A percentile compares a stretch with the other conserved stretches of the same genome.
These are phyloP conservation scores for Colletotrichum endophyticum DNA, from an alignment of 2,329 filamentous ascomycete genomes.

Conservation along the genomic window DNA sequence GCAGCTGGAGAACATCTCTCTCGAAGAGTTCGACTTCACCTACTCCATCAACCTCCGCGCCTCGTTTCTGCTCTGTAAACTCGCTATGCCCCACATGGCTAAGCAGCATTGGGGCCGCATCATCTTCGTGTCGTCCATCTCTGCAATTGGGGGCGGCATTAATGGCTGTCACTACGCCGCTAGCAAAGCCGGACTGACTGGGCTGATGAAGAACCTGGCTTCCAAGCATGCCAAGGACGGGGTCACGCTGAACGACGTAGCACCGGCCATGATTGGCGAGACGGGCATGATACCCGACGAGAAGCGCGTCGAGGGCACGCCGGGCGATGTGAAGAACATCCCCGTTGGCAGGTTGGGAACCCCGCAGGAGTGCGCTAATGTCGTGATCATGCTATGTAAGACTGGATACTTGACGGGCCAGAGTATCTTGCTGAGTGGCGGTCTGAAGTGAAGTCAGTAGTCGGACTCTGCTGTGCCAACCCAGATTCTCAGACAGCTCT, in stretches of 20 bases:
- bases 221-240: slow-evolving; percentile 62
- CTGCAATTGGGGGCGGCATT: slow-evolving; percentile 66
- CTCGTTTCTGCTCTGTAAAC: slow-evolving; percentile 56
- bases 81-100: slow-evolving; percentile 66
- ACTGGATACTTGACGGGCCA: slow-evolving; percentile 67
- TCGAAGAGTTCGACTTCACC: slow-evolving; percentile 70
- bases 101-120: slow-evolving; percentile 66
- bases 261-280: slow-evolving; percentile 71
- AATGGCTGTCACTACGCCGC: slow-evolving; percentile 68
- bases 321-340: slow-evolving; percentile 64
- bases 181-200: slow-evolving; percentile 65
- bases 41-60: slow-evolving; percentile 66
- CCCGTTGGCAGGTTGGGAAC: slow-evolving; percentile 63
- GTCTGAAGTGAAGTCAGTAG: slow-evolving; percentile 45
- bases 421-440: slow-evolving; percentile 57
- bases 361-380: slow-evolving; percentile 64
- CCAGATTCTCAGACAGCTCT: not conserved
- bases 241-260: slow-evolving; percentile 72
- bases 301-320: slow-evolving; percentile 52
- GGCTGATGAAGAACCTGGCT: slow-evolving; percentile 70
- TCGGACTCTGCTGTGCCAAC: not conserved
- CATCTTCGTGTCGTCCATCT: slow-evolving; percentile 68
- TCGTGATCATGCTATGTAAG: slow-evolving; percentile 63
- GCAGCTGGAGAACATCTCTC: slow-evolving; percentile 60
- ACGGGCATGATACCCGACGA: slow-evolving; percentile 67